phyloP scores from a whole-genome alignment of 2,329 filamentous ascomycete species.

The Penicillium sp. region DNA sequence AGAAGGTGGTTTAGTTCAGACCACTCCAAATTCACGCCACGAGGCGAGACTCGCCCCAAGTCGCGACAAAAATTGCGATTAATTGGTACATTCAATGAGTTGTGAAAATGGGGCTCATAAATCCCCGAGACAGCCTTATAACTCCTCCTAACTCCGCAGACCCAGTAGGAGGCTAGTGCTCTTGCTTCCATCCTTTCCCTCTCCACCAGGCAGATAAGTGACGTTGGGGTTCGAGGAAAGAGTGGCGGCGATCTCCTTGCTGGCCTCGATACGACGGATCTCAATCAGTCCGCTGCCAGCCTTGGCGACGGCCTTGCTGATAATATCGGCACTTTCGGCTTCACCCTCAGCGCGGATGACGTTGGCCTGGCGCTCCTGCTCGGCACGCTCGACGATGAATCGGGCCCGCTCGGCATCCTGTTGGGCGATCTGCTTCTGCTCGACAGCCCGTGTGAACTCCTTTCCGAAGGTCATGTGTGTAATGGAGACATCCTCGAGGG shows the following conservation, averaged over 20 bases:
- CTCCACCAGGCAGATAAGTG: slow-evolving; percentile 81
- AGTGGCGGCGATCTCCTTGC: slow-evolving; percentile 90
- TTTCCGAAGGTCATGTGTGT: slow-evolving; percentile 99
- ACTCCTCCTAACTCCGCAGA: slow-evolving; percentile 53
- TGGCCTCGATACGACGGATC: slow-evolving; percentile 96
- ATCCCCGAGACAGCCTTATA: slow-evolving; percentile 15
- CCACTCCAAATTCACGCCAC: slow-evolving; percentile 28
- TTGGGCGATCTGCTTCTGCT: slow-evolving; percentile 99
- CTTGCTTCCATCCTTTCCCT: slow-evolving; percentile 58
- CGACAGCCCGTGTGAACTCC: slow-evolving; percentile 97
- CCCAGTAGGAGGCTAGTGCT: slow-evolving; percentile 67
- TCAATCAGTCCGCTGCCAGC: slow-evolving; percentile 88
- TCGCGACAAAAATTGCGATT: slow-evolving; percentile 27
- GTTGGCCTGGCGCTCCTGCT: slow-evolving; percentile 98
- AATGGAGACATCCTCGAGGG: slow-evolving; percentile 96
- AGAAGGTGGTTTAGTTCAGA: slow-evolving; percentile 23
- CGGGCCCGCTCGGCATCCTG: slow-evolving; percentile 96
- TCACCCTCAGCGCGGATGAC: slow-evolving; percentile 98
- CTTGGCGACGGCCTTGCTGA: slow-evolving; percentile 90
- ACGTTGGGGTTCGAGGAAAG: slow-evolving; percentile 91
- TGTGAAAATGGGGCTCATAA: slow-evolving; percentile 13
- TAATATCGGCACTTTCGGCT: slow-evolving; percentile 93
- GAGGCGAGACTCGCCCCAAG: slow-evolving; percentile 32
- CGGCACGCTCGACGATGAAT: slow-evolving; percentile 97
- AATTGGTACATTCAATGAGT: slow-evolving; percentile 26